These are phyloP conservation scores for Neofusicoccum sp. DNA, from an alignment of 2,329 filamentous ascomycete genomes.

Conservation along the genomic window DNA sequence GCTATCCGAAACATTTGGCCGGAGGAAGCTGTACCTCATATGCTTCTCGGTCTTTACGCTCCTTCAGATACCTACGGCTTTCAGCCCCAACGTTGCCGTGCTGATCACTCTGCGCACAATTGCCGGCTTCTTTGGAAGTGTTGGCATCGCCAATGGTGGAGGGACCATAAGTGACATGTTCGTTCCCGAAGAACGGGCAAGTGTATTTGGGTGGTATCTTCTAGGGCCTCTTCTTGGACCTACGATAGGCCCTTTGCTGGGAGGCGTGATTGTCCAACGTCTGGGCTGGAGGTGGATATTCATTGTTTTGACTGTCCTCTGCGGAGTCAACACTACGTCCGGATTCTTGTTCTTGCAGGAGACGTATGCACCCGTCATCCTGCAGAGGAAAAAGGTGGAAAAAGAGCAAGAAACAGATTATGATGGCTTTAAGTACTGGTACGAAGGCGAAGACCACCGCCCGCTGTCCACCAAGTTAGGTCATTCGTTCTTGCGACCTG, in stretches of 20 bases:
- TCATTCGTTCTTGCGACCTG: slow-evolving; percentile 40
- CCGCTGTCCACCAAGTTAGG: slow-evolving; percentile 38
- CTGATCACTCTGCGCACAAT: slow-evolving; percentile 47
- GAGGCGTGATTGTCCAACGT: slow-evolving; percentile 45
- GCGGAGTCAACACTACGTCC: slow-evolving; percentile 40
- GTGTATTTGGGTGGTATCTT: slow-evolving; percentile 48
- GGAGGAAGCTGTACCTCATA: slow-evolving; percentile 44
- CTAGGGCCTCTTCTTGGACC: slow-evolving; percentile 45
- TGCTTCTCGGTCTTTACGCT: slow-evolving; percentile 47
- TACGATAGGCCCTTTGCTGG: slow-evolving; percentile 43
- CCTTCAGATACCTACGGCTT: slow-evolving; percentile 48
- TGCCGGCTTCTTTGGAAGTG: slow-evolving; percentile 51
- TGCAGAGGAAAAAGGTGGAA: slow-evolving; percentile 23
- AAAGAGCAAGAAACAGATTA: slow-evolving; percentile 38
- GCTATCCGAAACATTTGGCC: slow-evolving; percentile 48
- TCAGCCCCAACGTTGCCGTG: slow-evolving; percentile 47
- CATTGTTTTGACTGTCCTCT: slow-evolving; percentile 47
- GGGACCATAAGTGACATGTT: slow-evolving; percentile 56
- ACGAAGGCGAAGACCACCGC: slow-evolving; percentile 43
- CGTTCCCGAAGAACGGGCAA: slow-evolving; percentile 43
- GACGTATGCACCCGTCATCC: slow-evolving; percentile 44
- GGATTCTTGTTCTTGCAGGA: slow-evolving; percentile 47
- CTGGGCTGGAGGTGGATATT: slow-evolving; percentile 51
- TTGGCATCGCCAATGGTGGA: slow-evolving; percentile 52
- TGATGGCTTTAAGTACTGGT: slow-evolving; percentile 38